Evolutionary conservation across 495 filamentous ascomycete genomes (phyloP), one percentile per base, ranked within the genome.

Genomic region (Neurospora sp.): DNA sequence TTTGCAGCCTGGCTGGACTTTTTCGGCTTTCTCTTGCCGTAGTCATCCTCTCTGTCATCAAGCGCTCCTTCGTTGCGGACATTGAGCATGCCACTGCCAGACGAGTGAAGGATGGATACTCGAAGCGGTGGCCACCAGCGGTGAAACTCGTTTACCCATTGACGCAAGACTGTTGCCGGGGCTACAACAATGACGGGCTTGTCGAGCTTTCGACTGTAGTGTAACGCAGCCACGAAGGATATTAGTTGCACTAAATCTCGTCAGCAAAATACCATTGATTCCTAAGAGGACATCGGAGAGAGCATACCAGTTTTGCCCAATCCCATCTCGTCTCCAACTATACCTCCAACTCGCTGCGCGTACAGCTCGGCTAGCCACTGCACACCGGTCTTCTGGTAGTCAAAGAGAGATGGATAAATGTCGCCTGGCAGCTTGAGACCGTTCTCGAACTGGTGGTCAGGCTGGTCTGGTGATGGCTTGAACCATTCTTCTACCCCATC

Each of bases 121-220:
- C 96, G 90, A 38, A 99, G 86, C 22, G 96, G 90, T 18, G 96
- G 96, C 96, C 96, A 98, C 96, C 96, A 99, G 35, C 90, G 88
- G 80, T 98, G 96, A 76, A 99, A 98, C 77, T 99, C 96, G 73
- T 96, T 96, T 10, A 97, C 96, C 96, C 96, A 99, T 78, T 98
- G 94, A 73, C 92, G 92, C 83, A 99, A 89, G 14, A 98, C 91
- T 1, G 96, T 98, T 27, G 95, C 96, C 1, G 96, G 96, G 71
- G 93, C 93, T 12, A 98, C 93, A 38, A 99, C 87, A 73, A 99
- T 90, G 41, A 93, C 87, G 1, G 96, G 96, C 74, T 93, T 94
- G 10, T 87, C 88, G 65, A 97, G 85, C 78, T 89, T 92, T 48
- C 91, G 91, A 80, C 93, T 97, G 79, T 98, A 93, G 79, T 98